Conservation (phyloP, 345 rosid genomes). For the Populus pruinosa region DNA sequence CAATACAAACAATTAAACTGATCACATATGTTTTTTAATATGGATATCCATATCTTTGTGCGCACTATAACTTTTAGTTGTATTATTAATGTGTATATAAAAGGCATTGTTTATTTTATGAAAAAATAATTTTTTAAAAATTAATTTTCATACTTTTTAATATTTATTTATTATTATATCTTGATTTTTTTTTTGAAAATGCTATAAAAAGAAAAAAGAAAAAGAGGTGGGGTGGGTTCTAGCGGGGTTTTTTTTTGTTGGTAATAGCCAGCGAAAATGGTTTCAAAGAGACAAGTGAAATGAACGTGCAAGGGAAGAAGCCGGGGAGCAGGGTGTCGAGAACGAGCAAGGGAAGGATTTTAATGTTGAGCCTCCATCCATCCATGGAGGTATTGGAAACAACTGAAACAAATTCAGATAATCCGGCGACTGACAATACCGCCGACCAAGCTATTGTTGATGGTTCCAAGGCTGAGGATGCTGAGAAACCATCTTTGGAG, state of each 20-base stretch:
- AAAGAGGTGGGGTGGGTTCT: background rate
- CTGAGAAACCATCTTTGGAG: slow-evolving; percentile 25
- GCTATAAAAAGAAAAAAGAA: background rate
- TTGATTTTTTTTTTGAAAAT: background rate
- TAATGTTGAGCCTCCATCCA: slow-evolving; percentile 10
- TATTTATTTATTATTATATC: too few relatives aligned
- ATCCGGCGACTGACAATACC: slow-evolving; percentile 14
- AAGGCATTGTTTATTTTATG: too few relatives aligned
- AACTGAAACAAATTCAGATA: slow-evolving; percentile 9
- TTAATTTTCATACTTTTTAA: too few relatives aligned
- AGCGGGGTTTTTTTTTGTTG: background rate
- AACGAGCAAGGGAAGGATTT: slow-evolving; percentile 27
- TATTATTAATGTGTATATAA: too few relatives aligned
- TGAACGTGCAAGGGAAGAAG: slow-evolving; percentile 19
- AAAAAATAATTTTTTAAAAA: too few relatives aligned
- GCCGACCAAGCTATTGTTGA: slow-evolving; percentile 22
- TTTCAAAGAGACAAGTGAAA: slow-evolving; percentile 23
- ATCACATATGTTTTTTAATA: too few relatives aligned
- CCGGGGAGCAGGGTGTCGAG: slow-evolving; percentile 14
- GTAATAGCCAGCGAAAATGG: slow-evolving; percentile 43
- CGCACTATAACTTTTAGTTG: too few relatives aligned
- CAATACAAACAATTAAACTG: too few relatives aligned
- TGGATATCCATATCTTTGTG: too few relatives aligned
- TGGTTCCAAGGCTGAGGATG: slow-evolving; percentile 17
- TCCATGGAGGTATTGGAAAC: slow-evolving; percentile 10